Evolutionary conservation across 768 basidiomycete species (phyloP).

Genomic region (Leccinum variicolor): DNA sequence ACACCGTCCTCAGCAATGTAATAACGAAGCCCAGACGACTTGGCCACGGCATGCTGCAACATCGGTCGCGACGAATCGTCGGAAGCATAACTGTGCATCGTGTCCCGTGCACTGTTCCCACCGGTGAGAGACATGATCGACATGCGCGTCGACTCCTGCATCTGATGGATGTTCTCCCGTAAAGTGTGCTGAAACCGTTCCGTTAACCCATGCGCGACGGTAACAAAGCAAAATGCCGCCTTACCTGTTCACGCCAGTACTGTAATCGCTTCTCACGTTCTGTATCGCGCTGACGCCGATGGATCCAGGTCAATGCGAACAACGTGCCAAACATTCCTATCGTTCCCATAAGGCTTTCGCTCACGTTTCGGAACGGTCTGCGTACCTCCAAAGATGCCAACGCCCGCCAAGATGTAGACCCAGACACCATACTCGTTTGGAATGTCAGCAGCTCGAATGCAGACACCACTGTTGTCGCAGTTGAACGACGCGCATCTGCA

Average conservation of each 20-base stretch:
- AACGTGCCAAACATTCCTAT: conserved; percentile 76
- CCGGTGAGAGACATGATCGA: conserved; percentile 55
- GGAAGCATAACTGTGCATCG: conserved; percentile 46
- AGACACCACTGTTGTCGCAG: conserved; percentile 58
- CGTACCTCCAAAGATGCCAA: conserved; percentile 73
- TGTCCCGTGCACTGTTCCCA: conserved; percentile 45
- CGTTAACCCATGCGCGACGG: background rate
- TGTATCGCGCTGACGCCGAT: conserved; percentile 65
- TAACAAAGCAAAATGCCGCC: background rate
- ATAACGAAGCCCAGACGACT: conserved; percentile 53
- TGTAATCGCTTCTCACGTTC: conserved; percentile 83
- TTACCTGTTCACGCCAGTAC: conserved; percentile 87
- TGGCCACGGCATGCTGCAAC: conserved; percentile 39
- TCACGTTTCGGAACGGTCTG: background rate
- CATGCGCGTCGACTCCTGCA: conserved; percentile 70
- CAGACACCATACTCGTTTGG: conserved; percentile 62
- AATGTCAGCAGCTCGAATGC: conserved; percentile 56
- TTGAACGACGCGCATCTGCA: conserved; percentile 74
- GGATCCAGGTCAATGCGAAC: conserved; percentile 63
- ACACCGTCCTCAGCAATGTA: conserved; percentile 33
- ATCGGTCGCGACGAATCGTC: conserved; percentile 59
- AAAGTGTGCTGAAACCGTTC: conserved; percentile 55
- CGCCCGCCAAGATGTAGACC: conserved; percentile 69
- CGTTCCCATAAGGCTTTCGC: background rate
- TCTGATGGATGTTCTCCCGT: conserved; percentile 76